Evolutionary conservation across 2,329 filamentous ascomycete genomes (phyloP), one percentile per base, ranked within the genome.

Genomic region (Alternaria rosae): DNA sequence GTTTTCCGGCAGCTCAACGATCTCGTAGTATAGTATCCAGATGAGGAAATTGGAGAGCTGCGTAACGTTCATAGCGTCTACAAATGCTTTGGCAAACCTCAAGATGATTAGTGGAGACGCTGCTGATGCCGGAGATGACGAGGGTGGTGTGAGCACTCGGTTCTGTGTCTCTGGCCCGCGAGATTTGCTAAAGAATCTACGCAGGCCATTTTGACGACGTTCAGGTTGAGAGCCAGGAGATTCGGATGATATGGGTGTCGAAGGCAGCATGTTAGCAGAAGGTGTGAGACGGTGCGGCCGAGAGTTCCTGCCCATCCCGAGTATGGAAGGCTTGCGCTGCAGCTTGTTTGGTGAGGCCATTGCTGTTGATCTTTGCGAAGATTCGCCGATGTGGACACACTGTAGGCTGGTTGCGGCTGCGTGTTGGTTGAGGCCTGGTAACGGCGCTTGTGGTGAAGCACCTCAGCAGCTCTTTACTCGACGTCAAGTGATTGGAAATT

Each of bases 21-120:
- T 25, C 30, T 75, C 72, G 44, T 70, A 65, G 54, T 70, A 70
- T 12, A 73, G 35, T 45, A 68, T 70, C 71, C 69, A 74, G 11
- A 60, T 42, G 11, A 74, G 32, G 48, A 76, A 70, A 23, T 73
- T 44, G 28, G 64, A 72, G 7, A 75, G 50, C n/a, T 63, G 45
- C 3, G 41, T 42, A 2, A 57, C 25, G 13, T 57, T 69, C 9
- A 75, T 28, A 4, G 60, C 48, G 17, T 69, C 65, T 25, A 62
- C 65, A 57, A 74, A 75, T 23, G 66, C 45, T 32, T 58, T 53
- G 6, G 61, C 59, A 2, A 68, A 45, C 8, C 43, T 57, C 11
- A 64, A 51, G 15, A 62, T 63, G 8, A 47, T n/a, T 4, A 48
- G 41, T 15, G 51, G 21, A 7, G 42, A 26, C 17, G 17, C 30